phyloP scores from a whole-genome alignment of 179 eudicot species.

The Actinidia polygama region DNA sequence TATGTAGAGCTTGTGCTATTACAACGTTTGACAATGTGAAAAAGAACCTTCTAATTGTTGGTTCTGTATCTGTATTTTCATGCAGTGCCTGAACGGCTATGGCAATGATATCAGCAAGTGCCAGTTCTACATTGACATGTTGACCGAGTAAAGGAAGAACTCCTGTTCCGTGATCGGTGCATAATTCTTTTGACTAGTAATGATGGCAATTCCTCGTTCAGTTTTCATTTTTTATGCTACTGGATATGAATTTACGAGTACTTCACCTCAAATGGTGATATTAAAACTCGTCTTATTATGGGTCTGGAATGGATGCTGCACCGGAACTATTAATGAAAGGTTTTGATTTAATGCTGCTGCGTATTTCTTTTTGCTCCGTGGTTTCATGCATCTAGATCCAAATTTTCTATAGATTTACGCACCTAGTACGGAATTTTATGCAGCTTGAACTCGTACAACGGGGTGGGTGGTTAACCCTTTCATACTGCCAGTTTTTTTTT shows the following conservation, averaged over 20 bases:
- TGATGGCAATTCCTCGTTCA: background rate
- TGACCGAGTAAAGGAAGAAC: constrained; percentile 63
- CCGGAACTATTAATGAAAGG: background rate
- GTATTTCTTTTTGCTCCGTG: background rate
- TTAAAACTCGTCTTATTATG: background rate
- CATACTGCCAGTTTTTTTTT: too few relatives aligned
- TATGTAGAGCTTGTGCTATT: background rate
- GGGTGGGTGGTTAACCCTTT: too few relatives aligned
- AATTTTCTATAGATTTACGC: background rate
- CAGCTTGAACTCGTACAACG: too few relatives aligned
- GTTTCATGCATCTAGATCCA: background rate
- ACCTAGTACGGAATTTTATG: too few relatives aligned
- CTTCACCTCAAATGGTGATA: background rate
- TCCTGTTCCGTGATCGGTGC: constrained; percentile 49
- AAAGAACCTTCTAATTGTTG: background rate
- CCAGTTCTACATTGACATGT: constrained; percentile 84
- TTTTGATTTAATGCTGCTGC: background rate
- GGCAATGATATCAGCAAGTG: constrained; percentile 73
- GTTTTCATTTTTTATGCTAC: background rate
- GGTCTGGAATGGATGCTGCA: constrained; percentile 1
- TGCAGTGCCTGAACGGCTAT: constrained; percentile 61
- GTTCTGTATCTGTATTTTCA: background rate
- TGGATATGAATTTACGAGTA: background rate
- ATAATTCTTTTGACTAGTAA: constrained; percentile 4
- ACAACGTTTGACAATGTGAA: background rate